Percentiles rank a stretch among this genome's conserved stretches.
phyloP scores from a whole-genome alignment of 2,329 filamentous ascomycete species.

The Claviceps fusiformis region DNA sequence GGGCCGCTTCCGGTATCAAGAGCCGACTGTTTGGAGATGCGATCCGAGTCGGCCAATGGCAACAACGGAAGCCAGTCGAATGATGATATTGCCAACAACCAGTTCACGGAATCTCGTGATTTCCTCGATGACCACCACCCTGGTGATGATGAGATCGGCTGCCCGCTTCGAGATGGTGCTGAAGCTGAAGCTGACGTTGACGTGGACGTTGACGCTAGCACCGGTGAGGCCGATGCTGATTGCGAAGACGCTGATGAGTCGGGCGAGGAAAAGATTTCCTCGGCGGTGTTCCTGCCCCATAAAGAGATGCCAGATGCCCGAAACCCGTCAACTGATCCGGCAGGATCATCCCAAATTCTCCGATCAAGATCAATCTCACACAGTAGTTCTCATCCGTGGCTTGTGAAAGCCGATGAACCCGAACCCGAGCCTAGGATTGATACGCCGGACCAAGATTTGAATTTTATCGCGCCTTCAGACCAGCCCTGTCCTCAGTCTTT shows the following conservation, averaged over 20 bases:
- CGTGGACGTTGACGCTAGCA: neutral
- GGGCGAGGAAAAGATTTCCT: constrained; percentile 77
- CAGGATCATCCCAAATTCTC: constrained; percentile 29
- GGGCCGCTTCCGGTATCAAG: constrained; percentile 12
- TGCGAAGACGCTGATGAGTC: constrained; percentile 40
- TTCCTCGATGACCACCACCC: constrained; percentile 11
- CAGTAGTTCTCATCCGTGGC: constrained; percentile 34
- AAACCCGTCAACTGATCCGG: constrained; percentile 16
- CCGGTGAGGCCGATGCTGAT: constrained; percentile 8
- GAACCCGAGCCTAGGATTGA: constrained; percentile 20
- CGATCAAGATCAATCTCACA: constrained; percentile 30
- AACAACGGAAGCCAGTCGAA: constrained; percentile 23
- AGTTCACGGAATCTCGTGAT: neutral
- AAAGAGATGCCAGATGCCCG: constrained; percentile 35
- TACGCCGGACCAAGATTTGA: constrained; percentile 12
- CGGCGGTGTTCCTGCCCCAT: constrained; percentile 69
- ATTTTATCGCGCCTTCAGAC: constrained; percentile 10
- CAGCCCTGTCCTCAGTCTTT: constrained; percentile 15
- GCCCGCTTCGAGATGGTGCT: neutral
- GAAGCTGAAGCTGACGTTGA: neutral
- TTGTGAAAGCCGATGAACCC: constrained; percentile 43
- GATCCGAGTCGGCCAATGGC: constrained; percentile 25
- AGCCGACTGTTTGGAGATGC: constrained; percentile 16
- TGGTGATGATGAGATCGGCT: constrained; percentile 11
- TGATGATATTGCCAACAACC: neutral